Percentiles rank a stretch among this genome's conserved stretches.
These are phyloP conservation scores for Pogostemon cablin DNA, from an alignment of 257 asterid genomes.

Conservation along the genomic window DNA sequence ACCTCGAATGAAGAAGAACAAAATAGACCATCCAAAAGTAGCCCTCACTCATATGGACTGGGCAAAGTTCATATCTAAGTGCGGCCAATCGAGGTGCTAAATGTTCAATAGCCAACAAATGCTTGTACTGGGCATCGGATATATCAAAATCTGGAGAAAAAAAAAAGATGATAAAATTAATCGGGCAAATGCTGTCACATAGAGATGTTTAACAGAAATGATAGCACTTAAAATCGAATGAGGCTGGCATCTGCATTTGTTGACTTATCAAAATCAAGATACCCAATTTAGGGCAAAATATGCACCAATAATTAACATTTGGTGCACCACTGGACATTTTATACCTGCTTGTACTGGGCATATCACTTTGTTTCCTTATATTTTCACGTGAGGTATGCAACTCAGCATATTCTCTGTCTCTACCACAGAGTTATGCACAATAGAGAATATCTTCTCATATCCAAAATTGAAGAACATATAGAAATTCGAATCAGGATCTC, in stretches of 20 bases:
- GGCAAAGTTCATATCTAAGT: slow-evolving; percentile 92
- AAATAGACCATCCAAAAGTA: slow-evolving; percentile 99
- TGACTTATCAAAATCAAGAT: slow-evolving; percentile 4
- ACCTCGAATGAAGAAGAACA: slow-evolving; percentile 87
- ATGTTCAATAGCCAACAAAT: slow-evolving; percentile 74
- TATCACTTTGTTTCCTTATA: too few relatives aligned
- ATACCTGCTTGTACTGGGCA: too few relatives aligned
- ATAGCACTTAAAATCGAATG: not conserved
- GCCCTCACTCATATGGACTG: slow-evolving; percentile 85
- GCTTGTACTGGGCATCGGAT: slow-evolving; percentile 79
- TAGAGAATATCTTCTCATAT: too few relatives aligned
- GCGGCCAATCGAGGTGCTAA: slow-evolving; percentile 90
- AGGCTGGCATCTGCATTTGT: not conserved
- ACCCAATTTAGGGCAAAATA: slow-evolving; percentile 11
- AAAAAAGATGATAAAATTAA: slow-evolving; percentile 23
- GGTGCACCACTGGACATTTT: not conserved
- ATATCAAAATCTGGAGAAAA: slow-evolving; percentile 70
- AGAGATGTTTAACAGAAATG: not conserved
- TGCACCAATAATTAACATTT: not conserved
- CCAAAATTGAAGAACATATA: too few relatives aligned
- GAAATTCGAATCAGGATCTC: too few relatives aligned
- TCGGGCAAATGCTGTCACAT: slow-evolving; percentile 24
- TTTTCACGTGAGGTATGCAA: too few relatives aligned
- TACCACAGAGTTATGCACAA: too few relatives aligned
- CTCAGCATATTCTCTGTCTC: too few relatives aligned